These are phyloP conservation scores for Ophiostoma sp. DNA, from an alignment of 2,329 filamentous ascomycete species.

Conservation along the genomic window DNA sequence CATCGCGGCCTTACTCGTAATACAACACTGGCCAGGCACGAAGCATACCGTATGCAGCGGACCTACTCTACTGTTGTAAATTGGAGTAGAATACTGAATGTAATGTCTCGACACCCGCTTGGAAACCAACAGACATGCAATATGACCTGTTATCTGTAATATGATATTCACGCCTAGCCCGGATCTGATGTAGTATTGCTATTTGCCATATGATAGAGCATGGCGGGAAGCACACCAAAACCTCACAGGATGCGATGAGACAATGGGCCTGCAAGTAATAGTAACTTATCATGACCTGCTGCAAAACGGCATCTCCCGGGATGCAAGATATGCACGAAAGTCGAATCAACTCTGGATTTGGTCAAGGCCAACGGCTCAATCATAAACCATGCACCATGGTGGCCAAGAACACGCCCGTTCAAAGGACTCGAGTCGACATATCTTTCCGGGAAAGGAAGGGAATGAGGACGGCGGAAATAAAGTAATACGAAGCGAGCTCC, in stretches of 20 bases:
- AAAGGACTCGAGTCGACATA: background rate
- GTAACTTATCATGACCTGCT: background rate
- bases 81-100: background rate
- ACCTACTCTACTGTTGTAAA: too few relatives aligned
- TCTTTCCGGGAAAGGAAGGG: background rate
- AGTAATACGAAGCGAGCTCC: background rate
- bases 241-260: background rate
- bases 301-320: background rate
- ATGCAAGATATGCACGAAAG: too few relatives aligned
- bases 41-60: too few relatives aligned
- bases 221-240: background rate
- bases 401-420: too few relatives aligned
- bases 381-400: too few relatives aligned
- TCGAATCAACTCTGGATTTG: too few relatives aligned
- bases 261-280: background rate
- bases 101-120: background rate
- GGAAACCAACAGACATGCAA: background rate
- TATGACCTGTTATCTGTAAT: slow-evolving; percentile 5
- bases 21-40: background rate
- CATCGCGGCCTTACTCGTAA: background rate
- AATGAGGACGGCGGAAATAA: background rate
- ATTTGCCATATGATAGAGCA: background rate
- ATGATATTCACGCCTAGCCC: slow-evolving; percentile 2
- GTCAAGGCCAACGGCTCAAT: too few relatives aligned
- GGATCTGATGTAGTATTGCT: slow-evolving; percentile 13